Evolutionary conservation across 768 basidiomycete genomes (phyloP).

Genomic region (Lactarius deliciosus): DNA sequence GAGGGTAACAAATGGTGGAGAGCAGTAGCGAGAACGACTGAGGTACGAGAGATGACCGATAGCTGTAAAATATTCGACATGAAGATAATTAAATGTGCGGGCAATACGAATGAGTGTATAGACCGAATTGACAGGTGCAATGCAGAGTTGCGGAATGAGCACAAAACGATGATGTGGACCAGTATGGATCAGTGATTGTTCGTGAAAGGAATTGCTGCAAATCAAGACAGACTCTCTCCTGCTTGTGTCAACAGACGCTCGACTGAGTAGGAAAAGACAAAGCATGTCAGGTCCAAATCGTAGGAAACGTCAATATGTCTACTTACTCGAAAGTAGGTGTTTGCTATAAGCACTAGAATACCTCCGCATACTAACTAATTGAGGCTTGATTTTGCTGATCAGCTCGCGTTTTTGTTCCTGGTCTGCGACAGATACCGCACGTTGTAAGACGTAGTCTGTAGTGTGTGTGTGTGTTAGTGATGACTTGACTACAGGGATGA

Average conservation of each 20-base stretch:
- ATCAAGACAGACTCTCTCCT: slow-evolving; percentile 23
- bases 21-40: slow-evolving; percentile 11
- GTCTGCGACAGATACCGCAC: slow-evolving; percentile 66
- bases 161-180: slow-evolving; percentile 17
- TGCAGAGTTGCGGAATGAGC: slow-evolving; percentile 13
- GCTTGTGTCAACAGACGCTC: slow-evolving; percentile 54
- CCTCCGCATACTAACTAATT: slow-evolving; percentile 68
- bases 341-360: slow-evolving; percentile 74
- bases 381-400: slow-evolving; percentile 60
- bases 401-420: slow-evolving; percentile 70
- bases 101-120: slow-evolving; percentile 21
- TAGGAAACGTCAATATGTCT: slow-evolving; percentile 19
- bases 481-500: background rate
- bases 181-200: background rate
- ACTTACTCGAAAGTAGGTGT: slow-evolving; percentile 77
- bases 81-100: slow-evolving; percentile 26
- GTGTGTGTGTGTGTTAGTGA: slow-evolving; percentile 8
- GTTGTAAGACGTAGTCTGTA: slow-evolving; percentile 83
- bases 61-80: slow-evolving; percentile 23
- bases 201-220: slow-evolving; percentile 1
- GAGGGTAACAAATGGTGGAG: slow-evolving; percentile 19
- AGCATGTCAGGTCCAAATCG: slow-evolving; percentile 1
- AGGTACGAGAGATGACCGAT: slow-evolving; percentile 14
- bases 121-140: slow-evolving; percentile 21
- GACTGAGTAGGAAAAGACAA: slow-evolving; percentile 43